Conservation (phyloP, 352 stramenopile genomes). For the Pythium pyrilobum region DNA sequence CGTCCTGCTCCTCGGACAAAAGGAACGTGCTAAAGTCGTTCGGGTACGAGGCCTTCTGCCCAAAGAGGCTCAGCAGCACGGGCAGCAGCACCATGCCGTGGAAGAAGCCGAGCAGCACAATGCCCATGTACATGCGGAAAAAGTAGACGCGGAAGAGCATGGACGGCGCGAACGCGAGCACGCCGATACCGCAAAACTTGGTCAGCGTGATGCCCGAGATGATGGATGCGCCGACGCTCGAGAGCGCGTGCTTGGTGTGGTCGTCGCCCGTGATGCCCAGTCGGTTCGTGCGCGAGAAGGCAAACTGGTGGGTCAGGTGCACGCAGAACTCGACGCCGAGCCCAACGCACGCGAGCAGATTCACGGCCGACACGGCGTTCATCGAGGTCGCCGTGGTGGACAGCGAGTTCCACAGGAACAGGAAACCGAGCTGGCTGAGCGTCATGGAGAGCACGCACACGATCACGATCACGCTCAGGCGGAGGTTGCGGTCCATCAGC, state of each 20-base stretch:
- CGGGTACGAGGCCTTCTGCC: slow-evolving; percentile 37
- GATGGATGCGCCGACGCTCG: slow-evolving; percentile 72
- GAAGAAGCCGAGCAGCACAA: slow-evolving; percentile 84
- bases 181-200: slow-evolving; percentile 87
- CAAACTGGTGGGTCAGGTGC: slow-evolving; percentile 84
- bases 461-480: slow-evolving; percentile 61
- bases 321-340: slow-evolving; percentile 89
- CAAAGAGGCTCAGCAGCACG: slow-evolving; percentile 73
- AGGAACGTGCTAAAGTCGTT: slow-evolving; percentile 69
- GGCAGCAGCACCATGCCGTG: slow-evolving; percentile 78
- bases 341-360: slow-evolving; percentile 82
- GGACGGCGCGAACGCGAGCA: slow-evolving; percentile 87
- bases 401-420: slow-evolving; percentile 78
- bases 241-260: slow-evolving; percentile 69
- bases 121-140: slow-evolving; percentile 91
- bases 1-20: slow-evolving; percentile 62
- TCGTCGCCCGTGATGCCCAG: slow-evolving; percentile 48
- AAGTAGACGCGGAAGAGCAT: slow-evolving; percentile 92
- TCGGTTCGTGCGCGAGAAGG: slow-evolving; percentile 42
- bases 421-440: slow-evolving; percentile 65
- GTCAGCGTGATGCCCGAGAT: slow-evolving; percentile 91
- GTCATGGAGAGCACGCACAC: slow-evolving; percentile 78
- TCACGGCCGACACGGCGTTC: slow-evolving; percentile 89
- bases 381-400: slow-evolving; percentile 62
- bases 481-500: slow-evolving; percentile 65